Evolutionary conservation across 352 stramenopile genomes (phyloP).

Genomic region (Phytophthora meadii): DNA sequence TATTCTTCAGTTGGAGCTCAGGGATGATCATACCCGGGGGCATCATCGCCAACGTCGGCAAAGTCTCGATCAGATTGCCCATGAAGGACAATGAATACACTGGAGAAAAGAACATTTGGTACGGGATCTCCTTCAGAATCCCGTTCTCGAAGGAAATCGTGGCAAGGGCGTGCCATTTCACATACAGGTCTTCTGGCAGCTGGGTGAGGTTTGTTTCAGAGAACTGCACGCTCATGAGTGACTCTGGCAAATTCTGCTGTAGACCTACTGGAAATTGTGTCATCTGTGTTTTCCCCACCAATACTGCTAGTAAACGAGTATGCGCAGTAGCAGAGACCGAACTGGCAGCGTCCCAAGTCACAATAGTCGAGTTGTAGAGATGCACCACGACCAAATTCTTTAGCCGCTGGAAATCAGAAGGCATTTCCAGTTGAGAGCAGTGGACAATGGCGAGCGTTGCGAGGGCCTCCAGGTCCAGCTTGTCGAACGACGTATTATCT

Average conservation of each 20-base stretch:
- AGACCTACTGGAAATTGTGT: conserved; percentile 16
- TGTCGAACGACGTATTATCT: conserved; percentile 19
- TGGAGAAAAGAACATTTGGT: conserved; percentile 25
- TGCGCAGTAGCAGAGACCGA: conserved; percentile 22
- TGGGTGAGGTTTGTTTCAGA: conserved; percentile 24
- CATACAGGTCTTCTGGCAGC: conserved; percentile 17
- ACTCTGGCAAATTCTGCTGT: conserved; percentile 14
- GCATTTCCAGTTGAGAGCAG: conserved; percentile 17
- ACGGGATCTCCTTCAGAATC: conserved; percentile 22
- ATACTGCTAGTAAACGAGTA: conserved; percentile 9
- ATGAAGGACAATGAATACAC: conserved; percentile 17
- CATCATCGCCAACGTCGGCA: conserved; percentile 29
- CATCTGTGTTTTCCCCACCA: conserved; percentile 21
- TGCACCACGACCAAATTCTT: conserved; percentile 15
- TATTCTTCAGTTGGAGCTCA: conserved; percentile 18
- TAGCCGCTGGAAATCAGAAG: conserved; percentile 12
- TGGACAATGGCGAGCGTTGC: conserved; percentile 19
- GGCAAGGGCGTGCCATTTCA: conserved; percentile 14
- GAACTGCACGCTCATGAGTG: conserved; percentile 24
- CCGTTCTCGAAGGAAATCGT: conserved; percentile 28
- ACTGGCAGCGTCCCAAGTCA: conserved; percentile 15
- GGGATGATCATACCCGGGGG: conserved; percentile 27
- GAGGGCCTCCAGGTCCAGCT: conserved; percentile 12
- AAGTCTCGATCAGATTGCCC: conserved; percentile 17
- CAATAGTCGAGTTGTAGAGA: conserved; percentile 32